Evolutionary conservation across 192 early-diverging fungal species (phyloP).

Genomic region (Podila epigama): DNA sequence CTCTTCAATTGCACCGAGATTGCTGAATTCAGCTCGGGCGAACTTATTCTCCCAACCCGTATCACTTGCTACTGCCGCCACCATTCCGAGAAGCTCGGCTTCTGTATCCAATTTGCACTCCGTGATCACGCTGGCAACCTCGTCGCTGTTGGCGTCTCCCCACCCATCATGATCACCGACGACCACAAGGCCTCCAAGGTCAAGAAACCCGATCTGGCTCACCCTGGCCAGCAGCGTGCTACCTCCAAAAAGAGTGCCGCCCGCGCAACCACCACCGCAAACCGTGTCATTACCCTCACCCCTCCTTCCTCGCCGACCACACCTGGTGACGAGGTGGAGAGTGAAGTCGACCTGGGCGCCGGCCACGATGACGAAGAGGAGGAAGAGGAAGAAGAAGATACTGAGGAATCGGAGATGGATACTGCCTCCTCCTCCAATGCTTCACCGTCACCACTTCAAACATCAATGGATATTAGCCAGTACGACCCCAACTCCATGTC

Average conservation of each 20-base stretch:
- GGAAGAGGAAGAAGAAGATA: conserved; percentile 28
- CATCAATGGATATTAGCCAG: conserved; percentile 39
- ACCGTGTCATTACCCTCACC: conserved; percentile 36
- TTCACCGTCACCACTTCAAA: conserved; percentile 33
- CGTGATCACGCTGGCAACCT: conserved; percentile 68
- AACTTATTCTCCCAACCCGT: conserved; percentile 86
- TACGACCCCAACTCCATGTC: conserved; percentile 38
- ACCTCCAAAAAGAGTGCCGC: conserved; percentile 8
- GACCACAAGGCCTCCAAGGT: conserved; percentile 91
- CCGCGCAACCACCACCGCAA: too few relatives aligned
- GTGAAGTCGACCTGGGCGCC: conserved; percentile 42
- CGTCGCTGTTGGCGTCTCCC: conserved; percentile 82
- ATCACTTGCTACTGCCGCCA: conserved; percentile 98
- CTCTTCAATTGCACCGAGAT: conserved; percentile 90
- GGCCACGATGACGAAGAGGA: conserved; percentile 33
- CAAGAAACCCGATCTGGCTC: conserved; percentile 55
- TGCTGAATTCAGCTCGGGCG: conserved; percentile 89
- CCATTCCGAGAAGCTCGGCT: conserved; percentile 92
- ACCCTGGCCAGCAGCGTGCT: conserved; percentile 7
- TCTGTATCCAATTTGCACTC: conserved; percentile 86
- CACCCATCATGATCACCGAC: conserved; percentile 97
- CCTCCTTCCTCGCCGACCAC: conserved; percentile 39
- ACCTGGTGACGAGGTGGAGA: conserved; percentile 35
- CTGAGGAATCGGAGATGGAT: conserved; percentile 37
- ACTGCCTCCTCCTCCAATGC: conserved; percentile 40